Evolutionary conservation across 169 alveolate species (phyloP).

Genomic region (Eimeria maxima): DNA sequence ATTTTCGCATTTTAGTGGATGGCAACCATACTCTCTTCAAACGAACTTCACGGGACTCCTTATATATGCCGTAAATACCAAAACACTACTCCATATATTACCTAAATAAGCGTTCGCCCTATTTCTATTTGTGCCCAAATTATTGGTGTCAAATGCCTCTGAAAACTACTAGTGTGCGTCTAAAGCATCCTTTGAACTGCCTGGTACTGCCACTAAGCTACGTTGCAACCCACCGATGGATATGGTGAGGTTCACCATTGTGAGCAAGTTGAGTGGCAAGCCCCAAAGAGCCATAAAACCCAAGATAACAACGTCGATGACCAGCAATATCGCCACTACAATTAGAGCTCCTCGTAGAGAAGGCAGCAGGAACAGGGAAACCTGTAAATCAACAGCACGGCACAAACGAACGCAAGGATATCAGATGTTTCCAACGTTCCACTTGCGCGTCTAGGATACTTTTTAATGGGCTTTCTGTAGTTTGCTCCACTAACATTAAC

Average conservation of each 20-base stretch:
- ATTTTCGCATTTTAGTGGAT: background rate
- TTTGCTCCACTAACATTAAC: background rate
- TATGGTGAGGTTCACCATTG: constrained; percentile 92
- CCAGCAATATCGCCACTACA: constrained; percentile 86
- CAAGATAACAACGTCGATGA: constrained; percentile 89
- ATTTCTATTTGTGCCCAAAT: too few species aligned
- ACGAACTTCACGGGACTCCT: too few species aligned
- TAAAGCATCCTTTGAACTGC: background rate
- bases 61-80: background rate
- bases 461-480: background rate
- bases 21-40: background rate
- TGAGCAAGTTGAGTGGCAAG: constrained; percentile 90
- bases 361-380: constrained; percentile 88
- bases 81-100: background rate
- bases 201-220: background rate
- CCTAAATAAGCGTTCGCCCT: background rate
- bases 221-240: constrained; percentile 87
- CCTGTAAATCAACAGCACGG: constrained; percentile 71
- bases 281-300: constrained; percentile 92
- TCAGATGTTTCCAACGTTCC: background rate
- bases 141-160: background rate
- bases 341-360: constrained; percentile 87
- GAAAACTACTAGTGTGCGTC: background rate
- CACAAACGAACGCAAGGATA: background rate
- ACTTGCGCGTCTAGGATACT: background rate